Conservation (phyloP, 371 early-diverging fungal genomes). For the Choanephora cucurbitarum region DNA sequence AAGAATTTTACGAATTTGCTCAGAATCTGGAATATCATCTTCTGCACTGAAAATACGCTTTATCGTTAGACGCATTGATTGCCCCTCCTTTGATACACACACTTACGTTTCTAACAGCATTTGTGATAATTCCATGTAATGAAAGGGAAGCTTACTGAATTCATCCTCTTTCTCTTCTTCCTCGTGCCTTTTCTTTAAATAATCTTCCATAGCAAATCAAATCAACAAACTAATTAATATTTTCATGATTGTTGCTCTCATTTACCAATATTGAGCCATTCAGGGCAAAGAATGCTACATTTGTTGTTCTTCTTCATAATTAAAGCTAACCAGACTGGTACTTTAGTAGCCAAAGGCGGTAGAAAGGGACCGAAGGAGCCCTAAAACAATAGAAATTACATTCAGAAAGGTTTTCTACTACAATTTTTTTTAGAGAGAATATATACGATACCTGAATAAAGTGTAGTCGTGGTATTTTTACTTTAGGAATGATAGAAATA, state of each 20-base stretch:
- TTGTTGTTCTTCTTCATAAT: constrained; percentile 79
- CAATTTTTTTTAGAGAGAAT: too few species aligned
- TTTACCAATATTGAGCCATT: constrained; percentile 66
- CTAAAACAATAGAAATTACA: constrained; percentile 1
- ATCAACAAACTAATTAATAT: too few species aligned
- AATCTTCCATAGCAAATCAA: too few species aligned
- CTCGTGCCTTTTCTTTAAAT: constrained; percentile 57
- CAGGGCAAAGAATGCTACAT: constrained; percentile 82
- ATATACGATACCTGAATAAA: constrained; percentile 75
- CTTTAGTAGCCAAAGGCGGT: constrained; percentile 71
- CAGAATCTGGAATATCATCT: constrained; percentile 80
- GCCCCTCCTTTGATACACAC: too few species aligned
- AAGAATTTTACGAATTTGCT: constrained; percentile 67
- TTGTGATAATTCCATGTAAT: constrained; percentile 82
- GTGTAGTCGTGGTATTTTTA: constrained; percentile 61
- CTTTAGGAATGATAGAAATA: constrained; percentile 71
- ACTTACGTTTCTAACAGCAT: constrained; percentile 73
- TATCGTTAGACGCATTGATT: neutral
- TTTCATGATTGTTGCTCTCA: too few species aligned
- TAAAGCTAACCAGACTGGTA: constrained; percentile 89
- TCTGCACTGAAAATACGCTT: constrained; percentile 55
- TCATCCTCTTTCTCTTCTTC: constrained; percentile 58
- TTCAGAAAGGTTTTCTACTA: neutral
- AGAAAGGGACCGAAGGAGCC: constrained; percentile 46
- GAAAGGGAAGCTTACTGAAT: constrained; percentile 78